phyloP scores from a whole-genome alignment of 164 flowering plant species.

The Warburgia ugandensis region DNA sequence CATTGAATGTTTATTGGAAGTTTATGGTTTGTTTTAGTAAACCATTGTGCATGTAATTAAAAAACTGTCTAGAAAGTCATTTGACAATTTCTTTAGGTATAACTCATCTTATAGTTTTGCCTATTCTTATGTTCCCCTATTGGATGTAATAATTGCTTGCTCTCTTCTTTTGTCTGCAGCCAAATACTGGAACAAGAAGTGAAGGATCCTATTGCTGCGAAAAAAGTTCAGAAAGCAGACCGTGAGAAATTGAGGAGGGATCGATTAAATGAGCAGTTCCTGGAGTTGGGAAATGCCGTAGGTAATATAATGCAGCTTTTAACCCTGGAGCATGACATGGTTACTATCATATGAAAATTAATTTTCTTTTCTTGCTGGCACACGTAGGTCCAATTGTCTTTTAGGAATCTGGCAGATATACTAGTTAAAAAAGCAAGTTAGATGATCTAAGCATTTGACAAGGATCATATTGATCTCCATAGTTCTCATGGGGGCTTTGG shows the following conservation, averaged over 20 bases:
- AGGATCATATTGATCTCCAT: no score
- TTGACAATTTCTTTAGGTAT: neutral
- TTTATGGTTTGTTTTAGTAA: neutral
- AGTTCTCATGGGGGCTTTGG: no score
- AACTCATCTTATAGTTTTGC: neutral
- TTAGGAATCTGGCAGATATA: no score
- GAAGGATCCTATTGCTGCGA: conserved; percentile 49
- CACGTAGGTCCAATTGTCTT: no score
- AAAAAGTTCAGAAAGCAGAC: conserved; percentile 90
- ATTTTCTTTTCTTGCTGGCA: neutral
- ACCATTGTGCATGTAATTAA: neutral
- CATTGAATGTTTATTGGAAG: neutral
- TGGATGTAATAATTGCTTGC: neutral
- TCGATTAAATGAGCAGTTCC: conserved; percentile 79
- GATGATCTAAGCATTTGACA: no score
- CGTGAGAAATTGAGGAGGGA: conserved; percentile 91
- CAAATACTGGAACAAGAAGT: conserved; percentile 40
- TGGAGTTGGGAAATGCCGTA: conserved; percentile 66
- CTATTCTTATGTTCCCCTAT: neutral
- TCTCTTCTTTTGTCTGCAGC: conserved; percentile 11
- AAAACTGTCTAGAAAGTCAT: neutral
- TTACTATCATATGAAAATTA: no score
- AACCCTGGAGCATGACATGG: neutral
- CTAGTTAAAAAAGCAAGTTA: no score
- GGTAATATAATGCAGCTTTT: conserved; percentile 31